These are phyloP conservation scores for Artomyces pyxidatus DNA, from an alignment of 768 basidiomycete genomes.

Conservation along the genomic window DNA sequence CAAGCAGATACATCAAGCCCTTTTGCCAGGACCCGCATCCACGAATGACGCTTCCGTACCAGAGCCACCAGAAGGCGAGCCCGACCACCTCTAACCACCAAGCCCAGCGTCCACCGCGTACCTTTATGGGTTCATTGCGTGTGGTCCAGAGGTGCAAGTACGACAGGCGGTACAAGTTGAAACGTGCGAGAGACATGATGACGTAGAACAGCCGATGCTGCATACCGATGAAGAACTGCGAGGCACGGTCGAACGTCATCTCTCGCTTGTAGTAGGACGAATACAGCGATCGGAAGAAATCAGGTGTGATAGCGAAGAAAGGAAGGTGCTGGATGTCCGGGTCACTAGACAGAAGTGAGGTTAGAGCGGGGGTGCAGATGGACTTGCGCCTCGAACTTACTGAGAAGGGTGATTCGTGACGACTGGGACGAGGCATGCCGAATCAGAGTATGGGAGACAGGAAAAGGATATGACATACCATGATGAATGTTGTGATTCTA, in stretches of 20 bases:
- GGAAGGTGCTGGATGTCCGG: conserved; percentile 86
- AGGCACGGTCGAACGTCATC: conserved; percentile 68
- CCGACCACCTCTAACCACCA: conserved; percentile 72
- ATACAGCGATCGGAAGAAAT: conserved; percentile 80
- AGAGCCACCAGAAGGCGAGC: conserved; percentile 79
- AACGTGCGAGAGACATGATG: conserved; percentile 82
- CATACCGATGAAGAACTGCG: conserved; percentile 54
- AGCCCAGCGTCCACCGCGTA: conserved; percentile 67
- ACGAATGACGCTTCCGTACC: conserved; percentile 69
- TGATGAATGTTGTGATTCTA: conserved; percentile 96
- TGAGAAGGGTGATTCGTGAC: conserved; percentile 98
- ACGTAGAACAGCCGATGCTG: conserved; percentile 94
- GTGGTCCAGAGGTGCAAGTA: conserved; percentile 67
- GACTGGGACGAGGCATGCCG: conserved; percentile 38
- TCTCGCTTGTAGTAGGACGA: conserved; percentile 92
- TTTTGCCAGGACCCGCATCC: conserved; percentile 67
- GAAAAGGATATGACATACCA: conserved; percentile 43
- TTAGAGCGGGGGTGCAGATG: background rate
- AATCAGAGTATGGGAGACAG: conserved; percentile 1
- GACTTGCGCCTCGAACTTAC: conserved; percentile 47
- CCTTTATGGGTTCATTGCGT: conserved; percentile 54
- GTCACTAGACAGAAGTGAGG: conserved; percentile 39
- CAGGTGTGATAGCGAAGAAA: conserved; percentile 88
- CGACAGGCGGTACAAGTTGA: conserved; percentile 90
- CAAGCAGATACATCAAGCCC: conserved; percentile 64